A percentile compares a stretch with the other conserved stretches of the same genome.
phyloP scores from a whole-genome alignment of 225 moss, liverwort and hornwort genomes.

The Sphagnum contortum region DNA sequence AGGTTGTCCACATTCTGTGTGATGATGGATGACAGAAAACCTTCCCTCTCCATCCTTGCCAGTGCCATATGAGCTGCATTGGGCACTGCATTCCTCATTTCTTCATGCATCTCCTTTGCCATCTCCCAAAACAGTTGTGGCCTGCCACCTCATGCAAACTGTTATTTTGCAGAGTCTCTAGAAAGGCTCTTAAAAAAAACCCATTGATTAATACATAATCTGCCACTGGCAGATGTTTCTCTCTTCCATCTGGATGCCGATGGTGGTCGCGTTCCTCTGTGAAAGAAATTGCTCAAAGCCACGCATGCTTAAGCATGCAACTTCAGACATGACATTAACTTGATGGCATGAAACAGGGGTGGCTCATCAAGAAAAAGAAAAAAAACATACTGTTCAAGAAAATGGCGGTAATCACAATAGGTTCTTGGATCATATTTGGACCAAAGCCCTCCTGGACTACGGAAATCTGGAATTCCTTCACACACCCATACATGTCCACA shows the following conservation, averaged over 20 bases:
- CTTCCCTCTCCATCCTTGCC: slow-evolving; percentile 31
- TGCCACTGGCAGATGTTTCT: too few species aligned
- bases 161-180: too few species aligned
- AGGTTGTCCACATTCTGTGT: slow-evolving; percentile 45
- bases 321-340: too few species aligned
- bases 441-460: slow-evolving; percentile 44
- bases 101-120: slow-evolving; percentile 19
- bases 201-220: too few species aligned
- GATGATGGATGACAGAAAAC: slow-evolving; percentile 31
- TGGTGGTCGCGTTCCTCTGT: too few species aligned
- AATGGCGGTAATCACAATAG: slow-evolving; percentile 26
- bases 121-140: slow-evolving; percentile 38
- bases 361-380: neutral
- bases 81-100: slow-evolving; percentile 19
- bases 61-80: slow-evolving; percentile 34
- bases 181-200: too few species aligned
- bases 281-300: too few species aligned
- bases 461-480: slow-evolving; percentile 43
- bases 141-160: slow-evolving; percentile 7
- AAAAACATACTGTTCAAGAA: slow-evolving; percentile 25
- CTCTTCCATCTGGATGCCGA: too few species aligned
- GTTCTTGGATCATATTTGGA: slow-evolving; percentile 33
- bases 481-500: neutral
- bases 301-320: too few species aligned
- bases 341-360: too few species aligned